These are phyloP conservation scores for Chrysoporthe puriensis DNA, from an alignment of 2,329 filamentous ascomycete species.

Conservation along the genomic window DNA sequence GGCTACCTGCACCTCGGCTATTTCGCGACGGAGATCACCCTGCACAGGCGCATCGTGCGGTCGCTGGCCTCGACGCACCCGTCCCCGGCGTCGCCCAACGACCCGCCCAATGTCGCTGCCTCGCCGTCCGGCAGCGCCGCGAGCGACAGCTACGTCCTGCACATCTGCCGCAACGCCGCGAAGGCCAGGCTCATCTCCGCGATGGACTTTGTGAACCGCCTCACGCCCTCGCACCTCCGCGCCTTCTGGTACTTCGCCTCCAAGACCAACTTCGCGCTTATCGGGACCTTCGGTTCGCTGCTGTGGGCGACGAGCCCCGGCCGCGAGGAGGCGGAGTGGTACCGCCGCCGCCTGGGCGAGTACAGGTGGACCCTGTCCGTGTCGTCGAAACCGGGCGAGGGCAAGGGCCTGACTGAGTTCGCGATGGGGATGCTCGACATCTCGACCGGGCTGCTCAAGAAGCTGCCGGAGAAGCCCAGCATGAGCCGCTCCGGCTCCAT, in stretches of 20 bases:
- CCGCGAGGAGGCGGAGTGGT: slow-evolving; percentile 90
- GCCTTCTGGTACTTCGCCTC: slow-evolving; percentile 92
- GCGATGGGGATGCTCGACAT: slow-evolving; percentile 80
- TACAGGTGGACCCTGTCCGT: slow-evolving; percentile 95
- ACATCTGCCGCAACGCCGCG: slow-evolving; percentile 91
- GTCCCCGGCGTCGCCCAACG: slow-evolving; percentile 25
- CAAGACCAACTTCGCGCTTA: slow-evolving; percentile 90
- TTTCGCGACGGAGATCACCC: slow-evolving; percentile 91
- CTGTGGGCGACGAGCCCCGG: slow-evolving; percentile 88
- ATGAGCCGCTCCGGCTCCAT: slow-evolving; percentile 60
- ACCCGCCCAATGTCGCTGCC: slow-evolving; percentile 31
- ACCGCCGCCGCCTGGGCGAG: slow-evolving; percentile 80
- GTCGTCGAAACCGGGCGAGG: slow-evolving; percentile 71
- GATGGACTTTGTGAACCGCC: slow-evolving; percentile 95
- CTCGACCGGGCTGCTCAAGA: slow-evolving; percentile 68
- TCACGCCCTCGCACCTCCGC: slow-evolving; percentile 83
- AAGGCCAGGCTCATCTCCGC: slow-evolving; percentile 93
- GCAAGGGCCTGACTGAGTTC: slow-evolving; percentile 64
- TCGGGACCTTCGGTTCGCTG: slow-evolving; percentile 89
- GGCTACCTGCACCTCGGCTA: slow-evolving; percentile 89
- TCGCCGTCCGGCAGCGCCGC: slow-evolving; percentile 35
- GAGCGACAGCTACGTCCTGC: slow-evolving; percentile 79
- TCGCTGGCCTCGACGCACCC: slow-evolving; percentile 62
- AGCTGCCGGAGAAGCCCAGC: slow-evolving; percentile 71
- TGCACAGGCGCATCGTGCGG: slow-evolving; percentile 88